Evolutionary conservation across 2,329 filamentous ascomycete species (phyloP).

Genomic region (Epichloe scottii): DNA sequence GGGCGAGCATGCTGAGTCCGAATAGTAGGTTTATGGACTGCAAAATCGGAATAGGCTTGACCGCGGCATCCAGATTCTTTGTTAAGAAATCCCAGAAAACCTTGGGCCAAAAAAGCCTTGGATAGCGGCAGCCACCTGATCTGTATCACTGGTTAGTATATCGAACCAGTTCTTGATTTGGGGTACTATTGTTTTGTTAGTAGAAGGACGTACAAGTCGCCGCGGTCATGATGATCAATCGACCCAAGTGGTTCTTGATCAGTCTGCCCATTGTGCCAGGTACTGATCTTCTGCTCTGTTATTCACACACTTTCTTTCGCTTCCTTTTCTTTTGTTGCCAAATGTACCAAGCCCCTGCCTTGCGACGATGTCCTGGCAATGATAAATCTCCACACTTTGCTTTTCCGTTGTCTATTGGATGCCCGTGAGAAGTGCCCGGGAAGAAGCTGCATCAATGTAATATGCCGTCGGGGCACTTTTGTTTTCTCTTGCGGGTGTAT

Average conservation of each 20-base stretch:
- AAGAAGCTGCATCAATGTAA: background rate
- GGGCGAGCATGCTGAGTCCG: slow-evolving; percentile 64
- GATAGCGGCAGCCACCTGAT: slow-evolving; percentile 74
- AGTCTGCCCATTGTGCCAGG: slow-evolving; percentile 70
- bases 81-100: slow-evolving; percentile 97
- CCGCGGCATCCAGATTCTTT: slow-evolving; percentile 72
- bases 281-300: background rate
- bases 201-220: slow-evolving; percentile 48
- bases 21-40: slow-evolving; percentile 84
- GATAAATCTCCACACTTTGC: background rate
- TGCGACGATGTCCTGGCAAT: background rate
- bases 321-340: background rate
- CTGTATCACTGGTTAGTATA: slow-evolving; percentile 32
- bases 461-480: slow-evolving; percentile 1
- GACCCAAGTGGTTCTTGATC: slow-evolving; percentile 99
- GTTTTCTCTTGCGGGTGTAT: background rate
- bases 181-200: background rate
- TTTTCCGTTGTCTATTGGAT: background rate
- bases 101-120: slow-evolving; percentile 97
- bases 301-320: slow-evolving; percentile 3
- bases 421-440: background rate
- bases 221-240: slow-evolving; percentile 82
- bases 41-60: slow-evolving; percentile 77
- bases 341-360: background rate
- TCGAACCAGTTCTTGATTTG: too few relatives aligned